Evolutionary conservation across 202 grass and related monocot species (phyloP).

Genomic region (Carex sylvatica): DNA sequence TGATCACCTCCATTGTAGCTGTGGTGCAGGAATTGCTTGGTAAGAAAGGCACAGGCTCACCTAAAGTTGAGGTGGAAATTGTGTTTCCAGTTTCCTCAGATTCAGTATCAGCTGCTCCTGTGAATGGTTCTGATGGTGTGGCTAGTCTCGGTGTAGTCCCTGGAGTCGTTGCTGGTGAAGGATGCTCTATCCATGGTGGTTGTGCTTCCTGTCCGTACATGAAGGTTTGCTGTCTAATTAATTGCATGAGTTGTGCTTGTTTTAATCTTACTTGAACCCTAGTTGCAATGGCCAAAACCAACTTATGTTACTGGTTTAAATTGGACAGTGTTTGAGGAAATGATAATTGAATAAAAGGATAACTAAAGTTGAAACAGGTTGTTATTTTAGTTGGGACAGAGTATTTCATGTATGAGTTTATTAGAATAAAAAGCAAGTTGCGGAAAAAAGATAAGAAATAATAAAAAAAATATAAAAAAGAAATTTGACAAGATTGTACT

Average conservation of each 20-base stretch:
- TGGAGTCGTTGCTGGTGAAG: slow-evolving; percentile 77
- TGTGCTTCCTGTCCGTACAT: slow-evolving; percentile 97
- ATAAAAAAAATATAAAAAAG: background rate
- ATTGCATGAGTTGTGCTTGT: background rate
- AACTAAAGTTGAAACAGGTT: background rate
- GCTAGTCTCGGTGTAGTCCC: slow-evolving; percentile 62
- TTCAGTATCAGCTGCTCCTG: slow-evolving; percentile 59
- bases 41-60: slow-evolving; percentile 16
- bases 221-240: slow-evolving; percentile 54
- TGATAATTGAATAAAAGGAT: slow-evolving; percentile 13
- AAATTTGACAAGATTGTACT: background rate
- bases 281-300: background rate
- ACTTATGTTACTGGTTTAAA: background rate
- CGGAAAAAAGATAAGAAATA: background rate
- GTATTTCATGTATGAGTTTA: background rate
- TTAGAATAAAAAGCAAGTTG: background rate
- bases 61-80: slow-evolving; percentile 82
- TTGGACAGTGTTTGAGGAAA: background rate
- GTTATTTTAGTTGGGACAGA: background rate
- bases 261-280: background rate
- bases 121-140: slow-evolving; percentile 40
- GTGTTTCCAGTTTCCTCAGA: slow-evolving; percentile 93
- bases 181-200: slow-evolving; percentile 95
- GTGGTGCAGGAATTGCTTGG: slow-evolving; percentile 55
- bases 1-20: slow-evolving; percentile 91